These are phyloP conservation scores for Penicillium sp. DNA, from an alignment of 2,329 filamentous ascomycete genomes.

Conservation along the genomic window DNA sequence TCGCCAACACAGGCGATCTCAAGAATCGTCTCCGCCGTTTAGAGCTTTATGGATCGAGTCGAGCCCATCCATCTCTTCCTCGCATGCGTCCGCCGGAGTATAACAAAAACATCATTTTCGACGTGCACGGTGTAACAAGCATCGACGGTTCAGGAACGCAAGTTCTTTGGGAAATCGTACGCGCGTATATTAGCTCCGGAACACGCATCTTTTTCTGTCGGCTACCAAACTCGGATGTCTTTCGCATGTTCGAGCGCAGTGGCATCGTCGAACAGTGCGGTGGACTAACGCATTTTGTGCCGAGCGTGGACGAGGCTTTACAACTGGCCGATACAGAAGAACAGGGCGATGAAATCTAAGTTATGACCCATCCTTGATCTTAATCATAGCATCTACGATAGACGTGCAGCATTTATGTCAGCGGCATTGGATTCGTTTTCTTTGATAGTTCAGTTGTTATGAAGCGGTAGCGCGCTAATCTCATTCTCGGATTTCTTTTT, in stretches of 20 bases:
- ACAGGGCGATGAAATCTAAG: constrained; percentile 34
- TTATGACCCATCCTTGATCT: not conserved
- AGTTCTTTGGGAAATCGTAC: constrained; percentile 83
- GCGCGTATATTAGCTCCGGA: constrained; percentile 67
- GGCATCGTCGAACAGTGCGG: constrained; percentile 83
- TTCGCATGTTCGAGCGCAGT: constrained; percentile 65
- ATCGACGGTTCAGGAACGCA: constrained; percentile 91
- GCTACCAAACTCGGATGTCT: constrained; percentile 54
- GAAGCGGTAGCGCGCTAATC: no score
- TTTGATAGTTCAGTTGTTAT: no score
- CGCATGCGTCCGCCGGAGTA: constrained; percentile 69
- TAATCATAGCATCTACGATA: no score
- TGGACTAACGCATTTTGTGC: constrained; percentile 70
- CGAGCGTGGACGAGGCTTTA: constrained; percentile 77
- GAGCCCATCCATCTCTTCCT: constrained; percentile 81
- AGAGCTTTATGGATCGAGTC: constrained; percentile 81
- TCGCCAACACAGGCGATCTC: constrained; percentile 91
- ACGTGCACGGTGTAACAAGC: constrained; percentile 93
- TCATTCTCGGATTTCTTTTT: no score
- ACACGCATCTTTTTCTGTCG: constrained; percentile 56
- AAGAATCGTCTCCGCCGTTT: constrained; percentile 76
- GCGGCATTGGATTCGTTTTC: no score
- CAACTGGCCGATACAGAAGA: constrained; percentile 70
- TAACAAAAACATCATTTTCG: constrained; percentile 90
- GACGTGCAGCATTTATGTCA: no score